A percentile compares a stretch with the other conserved stretches of the same genome.
These are phyloP conservation scores for Fusarium fujikuroi DNA, from an alignment of 2,329 filamentous ascomycete genomes.

Conservation along the genomic window DNA sequence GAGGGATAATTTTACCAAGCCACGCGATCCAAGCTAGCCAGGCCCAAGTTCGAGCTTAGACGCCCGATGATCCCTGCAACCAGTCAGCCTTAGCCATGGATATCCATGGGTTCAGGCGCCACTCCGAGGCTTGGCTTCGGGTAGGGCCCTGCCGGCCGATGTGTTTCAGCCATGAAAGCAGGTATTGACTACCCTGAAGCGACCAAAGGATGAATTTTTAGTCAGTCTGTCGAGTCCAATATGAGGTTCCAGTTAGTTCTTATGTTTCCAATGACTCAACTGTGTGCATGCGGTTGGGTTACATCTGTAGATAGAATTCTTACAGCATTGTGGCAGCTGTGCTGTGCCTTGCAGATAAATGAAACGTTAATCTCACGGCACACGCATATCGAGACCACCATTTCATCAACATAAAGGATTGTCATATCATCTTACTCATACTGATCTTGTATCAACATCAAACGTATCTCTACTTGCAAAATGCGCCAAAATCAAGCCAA, in stretches of 20 bases:
- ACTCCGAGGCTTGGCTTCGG: slow-evolving; percentile 12
- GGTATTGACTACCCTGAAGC: background rate
- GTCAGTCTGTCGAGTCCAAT: background rate
- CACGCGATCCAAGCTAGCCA: background rate
- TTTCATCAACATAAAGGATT: background rate
- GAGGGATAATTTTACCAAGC: background rate
- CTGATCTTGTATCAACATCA: background rate
- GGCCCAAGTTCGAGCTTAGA: background rate
- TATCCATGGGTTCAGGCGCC: background rate
- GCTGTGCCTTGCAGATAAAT: background rate
- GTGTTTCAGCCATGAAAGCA: background rate
- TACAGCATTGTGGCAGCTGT: background rate
- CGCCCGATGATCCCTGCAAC: background rate
- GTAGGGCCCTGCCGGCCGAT: slow-evolving; percentile 10
- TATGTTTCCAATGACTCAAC: too few relatives aligned
- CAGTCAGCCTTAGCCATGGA: slow-evolving; percentile 1
- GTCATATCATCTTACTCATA: background rate
- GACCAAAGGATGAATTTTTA: background rate
- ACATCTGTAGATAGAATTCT: background rate
- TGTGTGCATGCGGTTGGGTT: too few relatives aligned
- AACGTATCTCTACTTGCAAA: too few relatives aligned
- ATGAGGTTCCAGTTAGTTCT: fast-evolving
- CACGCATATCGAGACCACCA: background rate
- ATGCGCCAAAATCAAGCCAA: background rate
- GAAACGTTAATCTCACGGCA: background rate